These are phyloP conservation scores for Capsaspora owczarzaki DNA, from an alignment of 78 protist species.

Conservation along the genomic window DNA sequence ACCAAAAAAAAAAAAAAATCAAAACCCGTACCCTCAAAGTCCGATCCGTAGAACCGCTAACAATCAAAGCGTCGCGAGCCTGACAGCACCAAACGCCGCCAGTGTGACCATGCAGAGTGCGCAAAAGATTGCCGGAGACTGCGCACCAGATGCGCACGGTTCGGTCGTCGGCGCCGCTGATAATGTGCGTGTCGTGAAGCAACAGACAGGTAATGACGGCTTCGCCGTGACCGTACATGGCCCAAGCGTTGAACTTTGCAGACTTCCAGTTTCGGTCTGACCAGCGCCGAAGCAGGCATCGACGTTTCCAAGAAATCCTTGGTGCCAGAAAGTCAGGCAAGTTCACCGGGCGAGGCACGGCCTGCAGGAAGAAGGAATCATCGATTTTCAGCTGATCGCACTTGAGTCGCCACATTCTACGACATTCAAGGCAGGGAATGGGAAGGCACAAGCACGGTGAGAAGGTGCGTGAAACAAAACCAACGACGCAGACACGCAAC, in stretches of 20 bases:
- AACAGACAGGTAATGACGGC: slow-evolving; percentile 7
- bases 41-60: slow-evolving; percentile 16
- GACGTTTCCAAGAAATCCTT: too few species aligned
- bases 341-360: too few species aligned
- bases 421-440: too few species aligned
- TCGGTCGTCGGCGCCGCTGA: slow-evolving; percentile 17
- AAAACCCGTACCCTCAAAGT: neutral
- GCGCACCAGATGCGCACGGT: slow-evolving; percentile 3
- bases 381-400: too few species aligned
- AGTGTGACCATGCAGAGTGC: slow-evolving; percentile 16
- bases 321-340: too few species aligned
- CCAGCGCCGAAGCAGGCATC: too few species aligned
- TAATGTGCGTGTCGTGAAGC: neutral
- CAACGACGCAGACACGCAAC: neutral
- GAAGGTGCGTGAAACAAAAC: neutral
- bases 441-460: too few species aligned
- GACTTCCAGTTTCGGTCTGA: too few species aligned
- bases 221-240: neutral
- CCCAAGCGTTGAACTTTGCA: too few species aligned
- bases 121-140: neutral
- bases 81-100: slow-evolving; percentile 36
- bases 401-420: too few species aligned
- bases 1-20: neutral
- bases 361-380: too few species aligned
- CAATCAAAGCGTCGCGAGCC: neutral